Percentiles rank a stretch among this genome's conserved stretches.
phyloP scores from a whole-genome alignment of 306 rosid genomes.

The Bauhinia variegata region DNA sequence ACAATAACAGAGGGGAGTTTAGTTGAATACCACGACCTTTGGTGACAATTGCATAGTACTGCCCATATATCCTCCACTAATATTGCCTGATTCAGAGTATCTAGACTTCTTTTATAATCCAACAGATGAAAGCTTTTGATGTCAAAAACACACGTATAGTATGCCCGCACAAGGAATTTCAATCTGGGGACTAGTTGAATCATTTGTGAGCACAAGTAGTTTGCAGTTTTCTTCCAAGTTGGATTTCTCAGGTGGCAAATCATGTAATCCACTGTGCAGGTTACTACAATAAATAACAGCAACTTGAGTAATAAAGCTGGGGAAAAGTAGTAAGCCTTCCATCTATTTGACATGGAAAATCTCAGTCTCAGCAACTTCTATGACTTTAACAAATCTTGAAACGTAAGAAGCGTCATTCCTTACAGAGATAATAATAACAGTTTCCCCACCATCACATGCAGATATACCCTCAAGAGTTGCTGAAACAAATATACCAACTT shows the following conservation, averaged over 20 bases:
- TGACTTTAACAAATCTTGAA: conserved; percentile 58
- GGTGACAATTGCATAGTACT: conserved; percentile 43
- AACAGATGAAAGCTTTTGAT: conserved; percentile 50
- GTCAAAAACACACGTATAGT: conserved; percentile 56
- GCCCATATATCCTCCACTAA: conserved; percentile 41
- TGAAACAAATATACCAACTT: conserved; percentile 49
- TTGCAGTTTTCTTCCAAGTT: conserved; percentile 55
- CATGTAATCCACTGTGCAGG: conserved; percentile 37
- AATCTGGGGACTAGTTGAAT: conserved; percentile 65
- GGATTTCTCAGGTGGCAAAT: conserved; percentile 43
- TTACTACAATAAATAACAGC: conserved; percentile 68
- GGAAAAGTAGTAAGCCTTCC: conserved; percentile 83
- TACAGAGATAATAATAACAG: conserved; percentile 57
- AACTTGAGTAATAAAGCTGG: conserved; percentile 72
- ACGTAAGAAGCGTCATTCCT: conserved; percentile 61
- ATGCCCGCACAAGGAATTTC: conserved; percentile 79
- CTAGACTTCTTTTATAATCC: conserved; percentile 50
- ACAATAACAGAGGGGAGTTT: conserved; percentile 11
- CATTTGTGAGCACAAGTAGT: conserved; percentile 70
- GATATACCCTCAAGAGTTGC: conserved; percentile 65
- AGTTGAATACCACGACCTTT: conserved; percentile 44
- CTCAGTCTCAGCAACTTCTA: conserved; percentile 56
- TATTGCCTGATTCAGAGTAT: conserved; percentile 41
- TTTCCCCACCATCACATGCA: conserved; percentile 51
- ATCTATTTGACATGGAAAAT: conserved; percentile 60